These are phyloP conservation scores for Boletus subcaerulescens DNA, from an alignment of 768 basidiomycete species.

Conservation along the genomic window DNA sequence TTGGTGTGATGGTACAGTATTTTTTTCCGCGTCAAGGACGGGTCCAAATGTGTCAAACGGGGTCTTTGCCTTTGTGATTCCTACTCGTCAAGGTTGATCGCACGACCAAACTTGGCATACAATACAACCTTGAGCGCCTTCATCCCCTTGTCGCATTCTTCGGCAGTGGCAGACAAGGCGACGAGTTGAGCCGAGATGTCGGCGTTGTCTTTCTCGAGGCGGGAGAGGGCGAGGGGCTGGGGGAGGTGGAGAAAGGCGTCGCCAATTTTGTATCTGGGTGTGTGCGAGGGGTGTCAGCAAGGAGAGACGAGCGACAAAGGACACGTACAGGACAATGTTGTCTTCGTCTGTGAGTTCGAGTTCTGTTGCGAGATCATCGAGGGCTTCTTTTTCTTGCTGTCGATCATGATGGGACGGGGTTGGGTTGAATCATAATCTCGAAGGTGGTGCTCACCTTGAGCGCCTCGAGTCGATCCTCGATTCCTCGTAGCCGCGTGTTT, in stretches of 20 bases:
- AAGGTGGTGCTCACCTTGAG: conserved; percentile 55
- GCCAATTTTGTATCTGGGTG: conserved; percentile 78
- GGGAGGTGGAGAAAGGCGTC: conserved; percentile 84
- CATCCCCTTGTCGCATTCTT: conserved; percentile 73
- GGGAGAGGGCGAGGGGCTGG: conserved; percentile 62
- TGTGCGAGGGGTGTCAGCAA: background rate
- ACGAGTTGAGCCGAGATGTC: conserved; percentile 55
- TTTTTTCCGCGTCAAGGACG: too few species aligned
- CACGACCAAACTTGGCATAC: conserved; percentile 90
- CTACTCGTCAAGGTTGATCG: conserved; percentile 89
- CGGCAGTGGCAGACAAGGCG: conserved; percentile 46
- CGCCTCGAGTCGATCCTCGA: conserved; percentile 68
- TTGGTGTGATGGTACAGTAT: background rate
- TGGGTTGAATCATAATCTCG: too few species aligned
- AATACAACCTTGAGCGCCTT: conserved; percentile 73
- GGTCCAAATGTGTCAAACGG: too few species aligned
- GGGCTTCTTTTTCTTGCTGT: conserved; percentile 92
- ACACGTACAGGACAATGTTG: conserved; percentile 66
- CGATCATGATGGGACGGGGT: background rate
- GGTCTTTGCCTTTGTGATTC: background rate
- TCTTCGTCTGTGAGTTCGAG: conserved; percentile 89
- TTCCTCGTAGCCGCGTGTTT: conserved; percentile 68
- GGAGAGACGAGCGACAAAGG: background rate
- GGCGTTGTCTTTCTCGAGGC: conserved; percentile 68
- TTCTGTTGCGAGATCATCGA: conserved; percentile 85